Evolutionary conservation across 2,329 filamentous ascomycete genomes (phyloP), one percentile per base, ranked within the genome.

Genomic region (Trichoderma sp.): DNA sequence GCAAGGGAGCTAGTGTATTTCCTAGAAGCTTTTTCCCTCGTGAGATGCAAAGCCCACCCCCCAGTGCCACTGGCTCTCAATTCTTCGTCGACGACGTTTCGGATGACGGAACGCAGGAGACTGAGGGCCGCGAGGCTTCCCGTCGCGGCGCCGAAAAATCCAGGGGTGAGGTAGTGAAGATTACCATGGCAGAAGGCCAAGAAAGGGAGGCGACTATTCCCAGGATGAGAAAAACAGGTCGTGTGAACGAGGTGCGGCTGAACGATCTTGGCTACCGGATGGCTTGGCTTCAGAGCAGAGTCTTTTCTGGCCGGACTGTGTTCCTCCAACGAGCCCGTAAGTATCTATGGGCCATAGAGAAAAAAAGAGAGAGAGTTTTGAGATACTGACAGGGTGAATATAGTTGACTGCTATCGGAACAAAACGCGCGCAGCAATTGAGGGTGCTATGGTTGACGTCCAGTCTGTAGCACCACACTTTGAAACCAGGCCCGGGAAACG

Each of bases 231-330:
- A 89, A 87, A 76, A 83, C 84, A 55, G 87, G 89, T 73, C 88
- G 93, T 60, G 87, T 85, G 60, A 96, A 93, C 81, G 95, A 98
- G 78, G 89, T 96, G n/a, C 88, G 92, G 59, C 83, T 98, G 71
- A 98, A 98, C 77, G 94, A 98, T 76, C 83, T 98, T 56, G 95
- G 94, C 2, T 97, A 96, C 79, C 89, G 95, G 58, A 96, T 99
- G 92, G 94, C 93, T 59, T 99, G 96, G 95, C 90, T 94, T 66
- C 95, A 98, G 82, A 96, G 94, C 78, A 87, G 95, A 75, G 92
- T 95, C 13, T 97, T 98, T 82, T 90, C 94, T 1, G 92, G 91
- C 14, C 87, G 93, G 74, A 93, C 91, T 51, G 85, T 97, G 59
- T 97, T 97, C 79, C 83, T 97, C 75, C 95, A 97, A 79, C 90